phyloP scores from a whole-genome alignment of 2,329 filamentous ascomycete genomes.

The Aspergillus tanneri region DNA sequence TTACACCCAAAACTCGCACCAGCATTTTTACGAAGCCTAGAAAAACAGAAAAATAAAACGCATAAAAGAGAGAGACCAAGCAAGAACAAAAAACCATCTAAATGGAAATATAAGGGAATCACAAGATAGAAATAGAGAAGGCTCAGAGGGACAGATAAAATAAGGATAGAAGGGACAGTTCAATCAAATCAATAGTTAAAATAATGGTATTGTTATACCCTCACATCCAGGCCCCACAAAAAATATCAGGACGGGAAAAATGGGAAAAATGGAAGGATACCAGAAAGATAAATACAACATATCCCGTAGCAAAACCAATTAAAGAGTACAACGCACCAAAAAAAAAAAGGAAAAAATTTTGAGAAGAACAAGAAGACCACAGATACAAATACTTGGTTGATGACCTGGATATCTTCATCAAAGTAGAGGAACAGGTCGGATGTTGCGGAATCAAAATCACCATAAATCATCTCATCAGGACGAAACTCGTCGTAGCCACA shows the following conservation, averaged over 20 bases:
- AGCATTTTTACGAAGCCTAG: no score
- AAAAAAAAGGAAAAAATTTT: not conserved
- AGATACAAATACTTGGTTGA: not conserved
- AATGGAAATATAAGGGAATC: no score
- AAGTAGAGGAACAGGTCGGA: not conserved
- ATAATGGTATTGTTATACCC: no score
- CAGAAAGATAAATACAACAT: not conserved
- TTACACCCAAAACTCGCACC: no score
- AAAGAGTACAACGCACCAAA: not conserved
- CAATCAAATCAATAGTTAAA: no score
- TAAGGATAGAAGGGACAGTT: no score
- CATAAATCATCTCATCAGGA: not conserved
- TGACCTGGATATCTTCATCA: not conserved
- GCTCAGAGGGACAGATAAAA: no score
- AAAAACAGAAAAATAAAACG: no score
- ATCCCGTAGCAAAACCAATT: not conserved
- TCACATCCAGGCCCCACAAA: no score
- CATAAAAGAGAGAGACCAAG: no score
- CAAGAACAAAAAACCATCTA: no score
- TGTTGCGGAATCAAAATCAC: not conserved
- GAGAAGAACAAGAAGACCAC: not conserved
- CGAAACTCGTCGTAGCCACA: not conserved
- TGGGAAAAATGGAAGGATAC: not conserved
- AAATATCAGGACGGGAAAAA: not conserved
- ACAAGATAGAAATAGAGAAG: no score